Percentiles rank a stretch among this genome's conserved stretches.
Conservation (phyloP, 441 rosid genomes). For the Euphorbia celastroides region DNA sequence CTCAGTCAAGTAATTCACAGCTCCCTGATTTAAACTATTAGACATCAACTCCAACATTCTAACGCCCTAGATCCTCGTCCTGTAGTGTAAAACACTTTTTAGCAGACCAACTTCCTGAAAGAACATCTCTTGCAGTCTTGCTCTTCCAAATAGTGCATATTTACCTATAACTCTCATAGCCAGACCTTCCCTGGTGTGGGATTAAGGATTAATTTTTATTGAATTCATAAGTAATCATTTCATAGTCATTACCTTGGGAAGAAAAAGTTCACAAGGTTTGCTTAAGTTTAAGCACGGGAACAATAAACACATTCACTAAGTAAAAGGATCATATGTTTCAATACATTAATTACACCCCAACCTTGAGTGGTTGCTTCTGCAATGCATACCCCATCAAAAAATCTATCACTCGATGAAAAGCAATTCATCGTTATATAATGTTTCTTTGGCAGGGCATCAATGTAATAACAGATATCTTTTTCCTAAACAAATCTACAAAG, state of each 20-base stretch:
- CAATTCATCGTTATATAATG: not conserved
- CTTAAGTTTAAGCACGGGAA: not conserved
- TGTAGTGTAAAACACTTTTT: not conserved
- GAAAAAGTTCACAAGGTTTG: not conserved
- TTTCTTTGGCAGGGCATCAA: not conserved
- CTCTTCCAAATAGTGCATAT: not conserved
- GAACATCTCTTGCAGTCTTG: not conserved
- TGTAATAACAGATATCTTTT: not conserved
- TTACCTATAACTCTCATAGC: not conserved
- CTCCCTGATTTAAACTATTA: not conserved
- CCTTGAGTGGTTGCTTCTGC: not conserved
- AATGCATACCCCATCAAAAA: not conserved
- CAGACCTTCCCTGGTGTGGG: no score
- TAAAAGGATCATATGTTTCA: not conserved
- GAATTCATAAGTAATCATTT: not conserved
- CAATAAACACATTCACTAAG: not conserved
- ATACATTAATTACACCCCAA: not conserved
- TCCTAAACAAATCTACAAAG: not conserved
- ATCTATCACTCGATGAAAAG: not conserved
- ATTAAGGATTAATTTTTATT: no score
- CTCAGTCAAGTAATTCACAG: not conserved
- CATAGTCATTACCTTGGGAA: not conserved
- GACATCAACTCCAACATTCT: not conserved
- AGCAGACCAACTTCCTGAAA: not conserved
- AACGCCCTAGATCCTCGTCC: not conserved